Conservation (phyloP, 73 alveolate genomes). For the Paramecium biaurelia region DNA sequence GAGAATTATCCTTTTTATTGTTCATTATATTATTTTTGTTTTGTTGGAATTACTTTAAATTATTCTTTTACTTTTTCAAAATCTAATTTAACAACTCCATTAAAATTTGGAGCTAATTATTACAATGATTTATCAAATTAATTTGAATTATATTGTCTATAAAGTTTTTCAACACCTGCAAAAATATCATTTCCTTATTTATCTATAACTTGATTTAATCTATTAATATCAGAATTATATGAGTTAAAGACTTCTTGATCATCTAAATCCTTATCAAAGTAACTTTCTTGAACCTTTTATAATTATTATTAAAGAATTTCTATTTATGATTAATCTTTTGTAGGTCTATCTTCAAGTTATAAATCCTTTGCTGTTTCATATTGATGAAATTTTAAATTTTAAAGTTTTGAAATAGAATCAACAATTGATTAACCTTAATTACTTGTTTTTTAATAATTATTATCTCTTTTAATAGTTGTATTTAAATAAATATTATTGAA, state of each 20-base stretch:
- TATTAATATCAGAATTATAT: background rate
- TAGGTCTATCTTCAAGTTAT: background rate
- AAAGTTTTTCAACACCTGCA: background rate
- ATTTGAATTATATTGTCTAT: background rate
- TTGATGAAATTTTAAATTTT: slow-evolving; percentile 26
- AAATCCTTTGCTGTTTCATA: slow-evolving; percentile 1
- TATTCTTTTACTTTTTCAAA: background rate
- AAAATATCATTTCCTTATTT: background rate
- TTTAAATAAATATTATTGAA: background rate
- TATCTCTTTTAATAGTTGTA: background rate
- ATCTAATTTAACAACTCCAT: background rate
- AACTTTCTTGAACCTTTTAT: background rate
- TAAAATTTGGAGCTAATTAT: slow-evolving; percentile 6
- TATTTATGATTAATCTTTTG: background rate
- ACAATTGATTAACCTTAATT: background rate
- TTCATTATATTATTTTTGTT: background rate
- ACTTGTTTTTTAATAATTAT: background rate
- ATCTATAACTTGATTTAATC: background rate
- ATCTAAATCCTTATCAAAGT: background rate
- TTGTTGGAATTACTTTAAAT: background rate
- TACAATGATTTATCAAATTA: background rate
- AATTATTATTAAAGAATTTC: background rate
- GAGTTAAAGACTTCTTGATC: background rate
- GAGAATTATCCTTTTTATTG: background rate
- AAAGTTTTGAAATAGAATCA: background rate